Base-by-base conservation (phyloP, 768 basidiomycete genomes). In the Porpolomopsis calyptriformis region DNA sequence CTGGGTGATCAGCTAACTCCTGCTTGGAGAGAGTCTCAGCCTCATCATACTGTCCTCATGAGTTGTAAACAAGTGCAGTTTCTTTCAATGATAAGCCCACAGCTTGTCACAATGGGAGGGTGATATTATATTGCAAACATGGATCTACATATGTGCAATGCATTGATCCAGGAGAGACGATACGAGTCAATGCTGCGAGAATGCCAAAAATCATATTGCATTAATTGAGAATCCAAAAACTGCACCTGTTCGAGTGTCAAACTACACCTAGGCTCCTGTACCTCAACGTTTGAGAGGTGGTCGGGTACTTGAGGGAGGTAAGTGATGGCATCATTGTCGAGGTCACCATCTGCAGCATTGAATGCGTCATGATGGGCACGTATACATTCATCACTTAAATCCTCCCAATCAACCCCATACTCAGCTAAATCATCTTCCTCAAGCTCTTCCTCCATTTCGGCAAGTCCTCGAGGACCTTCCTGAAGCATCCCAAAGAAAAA, bases 401-500 rank as follows among this genome's bases (percentile, higher is more conserved):
- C 53, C 9, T 53, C 40, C 60, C 58, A 61, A 37, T 64, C 56
- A 40, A 61, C 53, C 0, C 59, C 60, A 55, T 60, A 61, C 2
- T 35, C 47, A 2, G 48, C 44, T 11, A 49, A 6, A n/a, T 62
- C 52, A n/a, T 48, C 54, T 23, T 43, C 27, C 6, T 23, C n/a
- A 7, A 41, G 12, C 7, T 14, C 29, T 7, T 41, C 23, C 10
- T 24, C 50, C 43, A 20, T 48, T 43, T 19, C 6, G 10, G 10
- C 36, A n/a, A 62, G 40, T 1, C 64, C 64, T 3, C 56, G 53
- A 1, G 54, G 31, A 3, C 67, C 65, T 31, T 66, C 43, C 29
- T 55, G 29, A 1, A 63, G 11, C 56, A 65, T 61, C 11, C 62
- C 60, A 46, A 63, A 65, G 6, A 55, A 31, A 43, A 54, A 64